Percentiles rank a stretch among this genome's conserved stretches.
Evolutionary conservation across 441 rosid genomes (phyloP).

Genomic region (Rhodomyrtus psidioides): DNA sequence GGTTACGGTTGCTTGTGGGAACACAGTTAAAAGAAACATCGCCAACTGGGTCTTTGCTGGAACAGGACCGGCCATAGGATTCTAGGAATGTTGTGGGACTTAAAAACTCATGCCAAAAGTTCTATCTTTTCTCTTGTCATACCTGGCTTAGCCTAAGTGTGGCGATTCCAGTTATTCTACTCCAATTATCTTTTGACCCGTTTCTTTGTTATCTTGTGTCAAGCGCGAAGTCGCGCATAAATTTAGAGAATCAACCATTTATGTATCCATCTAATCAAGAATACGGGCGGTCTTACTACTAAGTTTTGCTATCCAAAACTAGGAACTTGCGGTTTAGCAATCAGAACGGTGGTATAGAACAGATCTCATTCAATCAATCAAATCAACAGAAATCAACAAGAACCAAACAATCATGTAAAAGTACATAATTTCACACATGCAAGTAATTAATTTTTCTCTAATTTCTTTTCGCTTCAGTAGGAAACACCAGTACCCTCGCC

Average conservation of each 20-base stretch:
- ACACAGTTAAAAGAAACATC: not conserved
- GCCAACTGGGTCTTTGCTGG: not conserved
- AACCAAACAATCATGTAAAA: too few species aligned
- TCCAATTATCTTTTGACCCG: not conserved
- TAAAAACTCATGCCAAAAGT: not conserved
- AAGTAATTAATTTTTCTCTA: not conserved
- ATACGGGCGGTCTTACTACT: too few species aligned
- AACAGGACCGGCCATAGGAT: not conserved
- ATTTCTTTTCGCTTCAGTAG: not conserved
- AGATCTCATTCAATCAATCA: too few species aligned
- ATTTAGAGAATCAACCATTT: not conserved
- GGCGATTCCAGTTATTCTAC: not conserved
- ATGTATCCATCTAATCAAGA: not conserved
- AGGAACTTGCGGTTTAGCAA: too few species aligned
- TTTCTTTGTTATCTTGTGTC: not conserved
- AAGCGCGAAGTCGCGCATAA: too few species aligned
- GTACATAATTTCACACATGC: not conserved
- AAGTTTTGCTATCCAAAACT: too few species aligned
- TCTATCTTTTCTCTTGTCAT: not conserved
- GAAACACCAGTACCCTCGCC: not conserved
- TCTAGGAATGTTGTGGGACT: not conserved
- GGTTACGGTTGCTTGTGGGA: conserved; percentile 10
- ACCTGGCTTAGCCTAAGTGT: not conserved
- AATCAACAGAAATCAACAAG: too few species aligned
- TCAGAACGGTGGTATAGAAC: too few species aligned